These are phyloP conservation scores for Alternaria burnsii DNA, from an alignment of 2,329 filamentous ascomycete species.

Conservation along the genomic window DNA sequence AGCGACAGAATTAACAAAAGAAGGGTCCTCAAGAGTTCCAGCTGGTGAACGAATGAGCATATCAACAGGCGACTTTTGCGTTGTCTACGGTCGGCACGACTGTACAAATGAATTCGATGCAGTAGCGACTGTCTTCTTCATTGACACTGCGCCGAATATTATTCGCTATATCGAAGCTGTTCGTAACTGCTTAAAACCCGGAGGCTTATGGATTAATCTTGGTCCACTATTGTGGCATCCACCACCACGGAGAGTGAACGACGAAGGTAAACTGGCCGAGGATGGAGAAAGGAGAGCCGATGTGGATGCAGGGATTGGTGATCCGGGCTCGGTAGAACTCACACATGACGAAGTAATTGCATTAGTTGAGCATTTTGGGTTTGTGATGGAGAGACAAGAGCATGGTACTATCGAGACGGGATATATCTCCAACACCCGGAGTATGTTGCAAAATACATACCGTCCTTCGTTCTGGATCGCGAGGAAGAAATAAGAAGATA, in stretches of 20 bases:
- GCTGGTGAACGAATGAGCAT: conserved; percentile 81
- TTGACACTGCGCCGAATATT: conserved; percentile 94
- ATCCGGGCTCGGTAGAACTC: conserved; percentile 89
- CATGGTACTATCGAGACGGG: conserved; percentile 69
- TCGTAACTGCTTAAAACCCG: conserved; percentile 75
- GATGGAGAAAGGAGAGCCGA: conserved; percentile 26
- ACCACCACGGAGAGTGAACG: conserved; percentile 66
- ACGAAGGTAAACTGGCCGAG: conserved; percentile 3
- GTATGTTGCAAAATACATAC: conserved; percentile 88
- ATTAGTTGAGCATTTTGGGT: conserved; percentile 78
- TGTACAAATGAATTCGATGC: conserved; percentile 75
- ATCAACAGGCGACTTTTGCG: conserved; percentile 91
- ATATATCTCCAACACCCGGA: conserved; percentile 85
- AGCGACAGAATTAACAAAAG: conserved; percentile 44
- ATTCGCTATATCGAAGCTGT: conserved; percentile 90
- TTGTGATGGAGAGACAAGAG: conserved; percentile 72
- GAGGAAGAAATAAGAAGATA: conserved; percentile 63
- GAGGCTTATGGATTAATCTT: conserved; percentile 86
- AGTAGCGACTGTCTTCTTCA: conserved; percentile 91
- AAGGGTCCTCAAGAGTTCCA: conserved; percentile 27
- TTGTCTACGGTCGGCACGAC: conserved; percentile 75
- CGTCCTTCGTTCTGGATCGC: conserved; percentile 85
- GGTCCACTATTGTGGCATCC: conserved; percentile 97
- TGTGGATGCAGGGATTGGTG: conserved; percentile 72
- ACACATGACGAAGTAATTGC: conserved; percentile 86